Percentiles rank a stretch among this genome's conserved stretches.
phyloP scores from a whole-genome alignment of 1,284 basidiomycete genomes.

The Leccinum griseonigrum region DNA sequence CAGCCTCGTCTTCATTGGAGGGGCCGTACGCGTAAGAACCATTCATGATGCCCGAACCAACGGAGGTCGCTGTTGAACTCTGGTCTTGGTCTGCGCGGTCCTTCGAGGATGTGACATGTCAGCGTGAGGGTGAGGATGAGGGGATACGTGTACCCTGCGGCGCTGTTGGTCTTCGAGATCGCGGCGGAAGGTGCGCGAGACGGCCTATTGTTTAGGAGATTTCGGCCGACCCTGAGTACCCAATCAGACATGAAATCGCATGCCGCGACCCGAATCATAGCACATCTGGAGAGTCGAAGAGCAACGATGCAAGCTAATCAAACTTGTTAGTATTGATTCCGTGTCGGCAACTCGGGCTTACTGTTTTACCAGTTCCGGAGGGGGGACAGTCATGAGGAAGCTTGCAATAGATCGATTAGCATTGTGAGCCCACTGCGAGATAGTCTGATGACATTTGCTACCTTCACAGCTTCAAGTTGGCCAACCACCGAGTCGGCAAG shows the following conservation, averaged over 20 bases:
- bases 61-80: too few relatives aligned
- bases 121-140: too few relatives aligned
- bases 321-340: not conserved
- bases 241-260: constrained; percentile 86
- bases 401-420: constrained; percentile 88
- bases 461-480: constrained; percentile 85
- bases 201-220: too few relatives aligned
- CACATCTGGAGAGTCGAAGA: constrained; percentile 85
- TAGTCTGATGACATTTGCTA: constrained; percentile 89
- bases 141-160: too few relatives aligned
- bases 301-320: constrained; percentile 72
- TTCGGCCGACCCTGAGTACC: constrained; percentile 27
- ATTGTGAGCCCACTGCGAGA: constrained; percentile 86
- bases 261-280: constrained; percentile 92
- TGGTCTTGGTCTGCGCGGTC: too few relatives aligned
- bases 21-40: too few relatives aligned
- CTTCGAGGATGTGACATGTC: too few relatives aligned
- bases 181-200: too few relatives aligned
- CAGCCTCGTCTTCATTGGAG: too few relatives aligned
- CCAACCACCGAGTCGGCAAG: constrained; percentile 76
- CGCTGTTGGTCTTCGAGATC: too few relatives aligned
- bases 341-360: constrained; percentile 37
- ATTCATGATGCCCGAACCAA: too few relatives aligned
- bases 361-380: constrained; percentile 92
- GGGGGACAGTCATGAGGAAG: constrained; percentile 87